phyloP scores from a whole-genome alignment of 1,284 basidiomycete species.

The Phylloboletellus chloephorus region DNA sequence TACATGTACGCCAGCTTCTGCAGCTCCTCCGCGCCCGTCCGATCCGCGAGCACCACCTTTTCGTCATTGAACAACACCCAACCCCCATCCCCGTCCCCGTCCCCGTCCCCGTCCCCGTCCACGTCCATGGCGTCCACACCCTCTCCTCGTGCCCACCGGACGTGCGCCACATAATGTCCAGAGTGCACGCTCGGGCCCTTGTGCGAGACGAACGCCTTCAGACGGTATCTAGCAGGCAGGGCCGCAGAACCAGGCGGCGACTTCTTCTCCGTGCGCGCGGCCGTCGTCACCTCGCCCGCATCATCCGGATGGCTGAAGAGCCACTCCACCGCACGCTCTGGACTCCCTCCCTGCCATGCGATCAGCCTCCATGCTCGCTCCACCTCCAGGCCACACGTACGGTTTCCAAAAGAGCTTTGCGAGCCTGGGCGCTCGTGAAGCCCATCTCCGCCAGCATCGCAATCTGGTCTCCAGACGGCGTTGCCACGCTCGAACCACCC shows the following conservation, averaged over 20 bases:
- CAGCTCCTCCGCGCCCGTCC: conserved; percentile 65
- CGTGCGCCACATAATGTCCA: conserved; percentile 90
- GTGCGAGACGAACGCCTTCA: conserved; percentile 95
- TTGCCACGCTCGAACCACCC: conserved; percentile 34
- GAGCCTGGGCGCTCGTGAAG: conserved; percentile 79
- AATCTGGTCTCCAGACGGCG: conserved; percentile 67
- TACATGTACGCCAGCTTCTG: conserved; percentile 86
- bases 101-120: conserved; percentile 16
- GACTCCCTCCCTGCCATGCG: conserved; percentile 54
- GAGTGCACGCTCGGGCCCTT: conserved; percentile 94
- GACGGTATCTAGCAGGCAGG: conserved; percentile 72
- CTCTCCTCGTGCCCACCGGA: conserved; percentile 34
- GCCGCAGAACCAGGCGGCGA: conserved; percentile 13
- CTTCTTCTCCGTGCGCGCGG: conserved; percentile 18
- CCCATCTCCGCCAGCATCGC: conserved; percentile 87
- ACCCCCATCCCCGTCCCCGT: conserved; percentile 37
- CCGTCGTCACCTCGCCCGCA: conserved; percentile 55
- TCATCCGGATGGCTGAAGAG: conserved; percentile 95
- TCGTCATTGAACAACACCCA: conserved; percentile 96
- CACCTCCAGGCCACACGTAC: conserved; percentile 29
- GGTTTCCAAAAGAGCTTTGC: conserved; percentile 86
- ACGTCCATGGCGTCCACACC: conserved; percentile 19
- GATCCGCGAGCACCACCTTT: conserved; percentile 86
- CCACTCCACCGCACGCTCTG: conserved; percentile 92
- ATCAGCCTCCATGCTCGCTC: conserved; percentile 2